phyloP scores from a whole-genome alignment of 2,329 filamentous ascomycete genomes.

The Botrytis cinerea region DNA sequence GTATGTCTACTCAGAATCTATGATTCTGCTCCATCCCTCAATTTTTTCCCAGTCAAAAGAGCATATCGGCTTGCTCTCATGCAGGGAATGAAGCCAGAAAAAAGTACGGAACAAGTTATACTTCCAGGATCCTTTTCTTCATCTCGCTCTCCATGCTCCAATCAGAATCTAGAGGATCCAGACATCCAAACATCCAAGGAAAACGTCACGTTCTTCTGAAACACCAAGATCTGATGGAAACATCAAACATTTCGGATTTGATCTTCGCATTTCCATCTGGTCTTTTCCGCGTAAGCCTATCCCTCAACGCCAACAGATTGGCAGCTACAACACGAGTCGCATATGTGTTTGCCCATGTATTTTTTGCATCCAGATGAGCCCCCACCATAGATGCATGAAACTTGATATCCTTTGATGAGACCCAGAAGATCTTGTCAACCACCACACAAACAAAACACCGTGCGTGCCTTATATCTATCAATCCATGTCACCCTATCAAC shows the following conservation, averaged over 20 bases:
- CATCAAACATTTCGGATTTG: conserved; percentile 16
- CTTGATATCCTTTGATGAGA: conserved; percentile 14
- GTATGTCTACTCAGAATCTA: not conserved
- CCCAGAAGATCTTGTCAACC: conserved; percentile 10
- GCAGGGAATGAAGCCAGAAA: not conserved
- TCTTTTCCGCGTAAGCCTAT: not conserved
- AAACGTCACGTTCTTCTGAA: not conserved
- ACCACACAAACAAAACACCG: conserved; percentile 6
- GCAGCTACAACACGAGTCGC: not conserved
- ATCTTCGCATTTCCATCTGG: not conserved
- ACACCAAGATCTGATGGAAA: not conserved
- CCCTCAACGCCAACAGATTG: not conserved
- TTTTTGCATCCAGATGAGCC: not conserved
- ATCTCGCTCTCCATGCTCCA: not conserved
- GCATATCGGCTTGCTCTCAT: not conserved
- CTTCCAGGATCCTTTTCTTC: not conserved
- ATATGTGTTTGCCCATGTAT: not conserved
- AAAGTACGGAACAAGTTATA: not conserved
- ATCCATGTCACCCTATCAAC: not conserved
- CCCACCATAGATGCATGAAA: conserved; percentile 7
- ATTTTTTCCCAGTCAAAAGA: not conserved
- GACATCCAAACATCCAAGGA: conserved; percentile 1
- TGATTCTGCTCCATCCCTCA: not conserved
- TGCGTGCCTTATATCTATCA: not conserved
- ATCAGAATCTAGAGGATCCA: not conserved